Base-by-base conservation (phyloP, 2,329 filamentous ascomycete genomes). In the Lecanicillium sp. region DNA sequence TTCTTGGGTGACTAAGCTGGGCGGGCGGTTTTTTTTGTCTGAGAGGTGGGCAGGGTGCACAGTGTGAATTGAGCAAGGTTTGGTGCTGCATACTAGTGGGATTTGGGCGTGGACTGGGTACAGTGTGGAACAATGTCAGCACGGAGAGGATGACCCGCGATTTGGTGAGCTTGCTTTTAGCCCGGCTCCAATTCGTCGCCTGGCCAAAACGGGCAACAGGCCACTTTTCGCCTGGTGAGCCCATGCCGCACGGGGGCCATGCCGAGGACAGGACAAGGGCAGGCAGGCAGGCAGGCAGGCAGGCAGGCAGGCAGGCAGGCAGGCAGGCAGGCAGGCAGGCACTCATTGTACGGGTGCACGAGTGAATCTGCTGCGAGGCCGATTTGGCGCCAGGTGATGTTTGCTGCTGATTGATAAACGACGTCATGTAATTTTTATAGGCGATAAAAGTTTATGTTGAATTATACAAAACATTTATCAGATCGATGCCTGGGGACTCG, bases 1-100 rank as follows among this genome's bases (percentile, higher is more conserved):
- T 11, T 25, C 22, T 34, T 32, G 50, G 41, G 50, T 60, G 58
- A 60, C 58, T 61, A 58, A 60, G 55, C 50, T 40, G 31, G 44
- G 25, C n/a, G n/a, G n/a, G n/a, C n/a, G n/a, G n/a, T n/a, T n/a
- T n/a, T n/a, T n/a, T n/a, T n/a, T n/a, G n/a, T n/a, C n/a, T n/a
- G n/a, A n/a, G n/a, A 42, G 42, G 18, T 33, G 36, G 33, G 47
- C 48, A 46, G 46, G 30, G 32, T 13, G n/a, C 5, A 45, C 55
- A 39, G 57, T 60, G 49, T 46, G 56, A 51, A 53, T 57, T 57
- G 49, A 10, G 18, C 17, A 3, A 17, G 13, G 27, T 14, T 3
- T 28, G 36, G 9, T n/a, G 29, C 15, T 20, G 4, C 12, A 11
- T 13, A 8, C 4, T 32, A 29, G 14, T 25, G 15, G 3, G 12